These are phyloP conservation scores for Komagataella pseudopastoris DNA, from an alignment of 805 yeast genomes.

Conservation along the genomic window DNA sequence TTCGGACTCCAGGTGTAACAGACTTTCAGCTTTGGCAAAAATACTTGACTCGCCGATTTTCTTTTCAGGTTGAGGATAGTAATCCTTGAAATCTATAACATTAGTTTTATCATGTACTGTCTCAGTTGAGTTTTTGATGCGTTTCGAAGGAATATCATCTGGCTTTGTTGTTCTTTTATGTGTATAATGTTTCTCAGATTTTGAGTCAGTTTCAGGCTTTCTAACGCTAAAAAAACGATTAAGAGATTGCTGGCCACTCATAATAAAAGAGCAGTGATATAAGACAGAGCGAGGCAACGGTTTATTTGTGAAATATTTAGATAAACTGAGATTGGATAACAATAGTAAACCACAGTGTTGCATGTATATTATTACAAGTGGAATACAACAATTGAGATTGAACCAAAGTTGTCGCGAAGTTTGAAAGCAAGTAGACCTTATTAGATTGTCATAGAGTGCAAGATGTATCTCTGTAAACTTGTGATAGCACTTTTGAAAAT, in stretches of 20 bases:
- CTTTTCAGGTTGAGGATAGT: not conserved
- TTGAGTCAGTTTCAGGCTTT: not conserved
- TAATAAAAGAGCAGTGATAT: not conserved
- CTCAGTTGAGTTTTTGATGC: not conserved
- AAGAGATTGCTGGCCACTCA: not conserved
- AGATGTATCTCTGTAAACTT: no score
- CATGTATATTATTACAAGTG: not conserved
- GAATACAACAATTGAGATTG: not conserved
- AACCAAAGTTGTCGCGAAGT: not conserved
- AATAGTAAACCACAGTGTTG: not conserved
- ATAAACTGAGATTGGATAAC: not conserved
- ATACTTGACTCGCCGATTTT: not conserved
- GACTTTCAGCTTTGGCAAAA: not conserved
- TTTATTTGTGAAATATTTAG: not conserved
- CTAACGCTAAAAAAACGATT: not conserved
- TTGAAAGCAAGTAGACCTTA: no score
- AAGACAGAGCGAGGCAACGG: not conserved
- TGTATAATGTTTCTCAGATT: not conserved
- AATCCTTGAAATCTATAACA: no score
- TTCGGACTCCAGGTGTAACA: not conserved
- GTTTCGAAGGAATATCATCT: not conserved
- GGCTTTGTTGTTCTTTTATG: not conserved
- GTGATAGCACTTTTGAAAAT: no score
- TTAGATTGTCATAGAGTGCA: no score
- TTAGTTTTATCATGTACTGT: not conserved